Base-by-base conservation (phyloP, 306 rosid genomes). In the Albizia julibrissin region DNA sequence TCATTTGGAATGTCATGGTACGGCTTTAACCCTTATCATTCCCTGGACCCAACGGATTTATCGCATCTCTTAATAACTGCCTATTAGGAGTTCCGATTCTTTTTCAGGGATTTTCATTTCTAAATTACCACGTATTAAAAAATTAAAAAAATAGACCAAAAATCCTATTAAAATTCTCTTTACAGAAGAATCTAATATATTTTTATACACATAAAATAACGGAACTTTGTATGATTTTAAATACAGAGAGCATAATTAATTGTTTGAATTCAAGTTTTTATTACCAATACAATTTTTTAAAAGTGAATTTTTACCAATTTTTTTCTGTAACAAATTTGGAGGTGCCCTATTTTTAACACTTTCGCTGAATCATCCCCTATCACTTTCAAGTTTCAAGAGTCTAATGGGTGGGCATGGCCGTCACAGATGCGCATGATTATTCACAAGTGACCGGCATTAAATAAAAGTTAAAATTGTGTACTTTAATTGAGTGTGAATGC, bases 1-100 rank as follows among this genome's bases (percentile, higher is more conserved):
- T 94, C 74, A 90, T 85, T 33, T 94, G 98, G 98, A 94, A 94
- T 74, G 85, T 94, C 66, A 90, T 91, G 96, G 98, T 90, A 87
- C 64, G 97, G 89, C 84, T 67, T 10, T 6, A 6, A 37, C 8
- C 40, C 40, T 0, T 37, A 6, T 37, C 8, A 37, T 37, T 37
- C 40, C 40, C 40, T 37, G 40, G 8, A 26, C 56, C 49, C 54
- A 47, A 6, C 46, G 5, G 50, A 46, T 44, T 44, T 44, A 44
- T 44, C 49, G 50, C 50, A 12, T 13, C 50, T 13, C 50, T 46
- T 46, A 46, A 11, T 13, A 46, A 46, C 14, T 46, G 50, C 13
- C 64, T 9, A 3, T 0, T 4, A 8, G 27, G 29, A n/a, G 27
- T 58, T 58, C 12, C 5, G 29, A 8, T 58, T n/a, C 58, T n/a